Evolutionary conservation across 768 basidiomycete genomes (phyloP), one percentile per base, ranked within the genome.

Genomic region (Lactarius vividus): DNA sequence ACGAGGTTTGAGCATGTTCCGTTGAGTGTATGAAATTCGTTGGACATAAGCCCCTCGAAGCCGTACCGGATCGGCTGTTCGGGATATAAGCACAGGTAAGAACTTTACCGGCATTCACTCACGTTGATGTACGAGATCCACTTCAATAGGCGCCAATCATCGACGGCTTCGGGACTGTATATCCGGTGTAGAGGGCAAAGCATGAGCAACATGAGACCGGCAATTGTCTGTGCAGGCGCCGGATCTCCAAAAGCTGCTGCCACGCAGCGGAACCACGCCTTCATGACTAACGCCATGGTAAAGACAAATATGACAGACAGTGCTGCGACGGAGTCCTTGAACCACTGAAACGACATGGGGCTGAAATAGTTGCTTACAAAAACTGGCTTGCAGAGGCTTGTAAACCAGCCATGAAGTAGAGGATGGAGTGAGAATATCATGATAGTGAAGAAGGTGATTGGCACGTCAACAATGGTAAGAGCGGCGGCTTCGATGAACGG

Each of bases 101-200:
- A 33, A 20, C 39, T 28, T 33, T 28, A 15, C 29, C 39, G 20
- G 26, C n/a, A 1, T 7, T 11, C n/a, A 72, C 80, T 67, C 66
- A 83, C 86, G 55, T 88, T 88, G 39, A 88, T 80, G 56, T 82
- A 87, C 1, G 83, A 81, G 35, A 93, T 87, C 92, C 92, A 94
- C 79, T 91, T 92, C 10, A 94, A 73, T 89, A n/a, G n/a, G 89
- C 93, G 52, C 86, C 79, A 73, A 91, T 89, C 88, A 91, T 90
- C 67, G 82, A 79, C 68, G 80, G 79, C 8, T 84, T 82, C 0
- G 88, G 88, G 65, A 91, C 84, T 59, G 86, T 82, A 72, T 89
- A 89, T 4, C 89, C 90, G 23, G 83, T 79, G 72, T 89, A 94
- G 70, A 86, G 79, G 61, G 92, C 78, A 72, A n/a, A 94, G 85